These are phyloP conservation scores for Protostelium mycophagum DNA, from an alignment of 78 protist genomes.

Conservation along the genomic window DNA sequence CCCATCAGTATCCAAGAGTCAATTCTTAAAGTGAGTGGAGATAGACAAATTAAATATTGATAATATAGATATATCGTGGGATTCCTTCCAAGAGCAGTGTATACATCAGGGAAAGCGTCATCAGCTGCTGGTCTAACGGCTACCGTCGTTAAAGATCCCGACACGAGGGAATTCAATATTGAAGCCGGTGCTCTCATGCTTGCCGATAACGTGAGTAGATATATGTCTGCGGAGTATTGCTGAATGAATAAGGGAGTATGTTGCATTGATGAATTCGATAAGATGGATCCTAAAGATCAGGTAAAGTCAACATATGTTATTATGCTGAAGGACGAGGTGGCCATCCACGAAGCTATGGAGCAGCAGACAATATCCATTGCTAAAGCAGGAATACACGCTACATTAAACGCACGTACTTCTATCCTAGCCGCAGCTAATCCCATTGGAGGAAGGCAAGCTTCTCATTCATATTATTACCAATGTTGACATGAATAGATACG, in stretches of 20 bases:
- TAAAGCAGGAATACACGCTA: conserved; percentile 99
- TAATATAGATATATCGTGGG: conserved; percentile 68
- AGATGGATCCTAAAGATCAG: conserved; percentile 94
- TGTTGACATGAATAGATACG: conserved; percentile 19
- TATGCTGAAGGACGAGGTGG: conserved; percentile 40
- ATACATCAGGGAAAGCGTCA: conserved; percentile 95
- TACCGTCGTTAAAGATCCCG: conserved; percentile 92
- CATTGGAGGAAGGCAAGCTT: conserved; percentile 83
- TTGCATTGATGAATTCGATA: conserved; percentile 99
- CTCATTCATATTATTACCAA: neutral
- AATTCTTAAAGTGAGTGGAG: conserved; percentile 87
- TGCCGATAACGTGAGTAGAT: conserved; percentile 89
- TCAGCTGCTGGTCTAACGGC: conserved; percentile 98
- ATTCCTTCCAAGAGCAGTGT: conserved; percentile 96
- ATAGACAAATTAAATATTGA: neutral
- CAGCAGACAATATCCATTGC: conserved; percentile 99
- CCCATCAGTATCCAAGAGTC: conserved; percentile 96
- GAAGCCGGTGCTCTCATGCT: conserved; percentile 99
- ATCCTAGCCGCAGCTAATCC: conserved; percentile 98
- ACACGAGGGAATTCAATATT: conserved; percentile 96
- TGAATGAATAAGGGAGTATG: conserved; percentile 80
- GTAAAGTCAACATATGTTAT: neutral
- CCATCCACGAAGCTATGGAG: conserved; percentile 99
- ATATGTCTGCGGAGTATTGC: neutral
- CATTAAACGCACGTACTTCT: conserved; percentile 94